A percentile compares a stretch with the other conserved stretches of the same genome.
These are phyloP conservation scores for Orbilia oligospora DNA, from an alignment of 2,329 filamentous ascomycete species.

Conservation along the genomic window DNA sequence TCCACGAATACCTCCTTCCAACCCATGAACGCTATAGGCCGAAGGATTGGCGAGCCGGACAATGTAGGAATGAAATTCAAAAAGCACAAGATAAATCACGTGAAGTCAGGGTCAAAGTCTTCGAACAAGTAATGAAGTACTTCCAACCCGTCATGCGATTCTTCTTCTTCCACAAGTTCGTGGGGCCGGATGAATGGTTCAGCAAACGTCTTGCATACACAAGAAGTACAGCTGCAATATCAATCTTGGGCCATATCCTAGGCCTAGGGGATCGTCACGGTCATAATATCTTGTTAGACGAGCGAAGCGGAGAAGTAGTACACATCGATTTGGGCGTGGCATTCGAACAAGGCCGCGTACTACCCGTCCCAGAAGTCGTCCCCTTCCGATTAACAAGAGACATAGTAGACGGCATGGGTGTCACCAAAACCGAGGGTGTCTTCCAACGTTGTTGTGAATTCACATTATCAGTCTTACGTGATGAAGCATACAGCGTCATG, in stretches of 20 bases:
- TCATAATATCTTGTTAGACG: constrained; percentile 95
- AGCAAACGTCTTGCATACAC: constrained; percentile 89
- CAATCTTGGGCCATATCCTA: constrained; percentile 92
- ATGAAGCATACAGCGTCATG: constrained; percentile 98
- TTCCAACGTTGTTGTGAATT: constrained; percentile 99
- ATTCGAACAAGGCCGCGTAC: constrained; percentile 92
- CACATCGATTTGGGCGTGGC: constrained; percentile 98
- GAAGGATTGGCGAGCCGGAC: constrained; percentile 80
- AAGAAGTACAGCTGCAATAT: constrained; percentile 92
- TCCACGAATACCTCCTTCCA: constrained; percentile 92
- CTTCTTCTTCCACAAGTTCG: constrained; percentile 96
- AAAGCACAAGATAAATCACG: constrained; percentile 79
- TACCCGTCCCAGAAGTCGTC: constrained; percentile 94
- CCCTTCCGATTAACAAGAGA: constrained; percentile 95
- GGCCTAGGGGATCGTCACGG: constrained; percentile 95
- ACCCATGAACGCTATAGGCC: constrained; percentile 90
- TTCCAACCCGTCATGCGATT: constrained; percentile 96
- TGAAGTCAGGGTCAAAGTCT: constrained; percentile 80
- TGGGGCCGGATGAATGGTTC: constrained; percentile 97
- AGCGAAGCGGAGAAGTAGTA: constrained; percentile 89
- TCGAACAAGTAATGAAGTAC: constrained; percentile 81
- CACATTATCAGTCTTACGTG: constrained; percentile 91
- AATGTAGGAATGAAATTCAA: constrained; percentile 84
- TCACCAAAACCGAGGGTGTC: constrained; percentile 93
- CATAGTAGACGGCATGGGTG: constrained; percentile 96